Percentiles rank a stretch among this genome's conserved stretches.
These are phyloP conservation scores for Eurotiales sp. DNA, from an alignment of 2,329 filamentous ascomycete species.

Conservation along the genomic window DNA sequence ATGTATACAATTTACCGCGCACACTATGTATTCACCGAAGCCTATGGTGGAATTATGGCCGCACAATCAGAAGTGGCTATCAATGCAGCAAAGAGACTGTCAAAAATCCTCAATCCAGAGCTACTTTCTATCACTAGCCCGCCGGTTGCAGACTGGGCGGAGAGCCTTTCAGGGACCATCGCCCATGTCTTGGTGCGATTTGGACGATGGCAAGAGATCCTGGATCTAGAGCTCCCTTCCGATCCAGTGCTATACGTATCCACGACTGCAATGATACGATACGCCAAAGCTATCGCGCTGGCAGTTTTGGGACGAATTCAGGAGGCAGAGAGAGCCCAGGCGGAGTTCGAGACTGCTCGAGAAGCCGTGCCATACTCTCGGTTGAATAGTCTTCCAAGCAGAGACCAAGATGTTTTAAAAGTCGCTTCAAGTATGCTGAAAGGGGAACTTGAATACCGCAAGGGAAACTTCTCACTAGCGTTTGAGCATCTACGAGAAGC, in stretches of 20 bases:
- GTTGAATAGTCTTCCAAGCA: conserved; percentile 60
- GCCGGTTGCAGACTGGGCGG: conserved; percentile 76
- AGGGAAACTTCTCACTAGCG: conserved; percentile 54
- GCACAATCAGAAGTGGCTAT: conserved; percentile 62
- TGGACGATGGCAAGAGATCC: conserved; percentile 65
- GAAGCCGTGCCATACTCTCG: conserved; percentile 55
- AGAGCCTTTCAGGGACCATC: conserved; percentile 65
- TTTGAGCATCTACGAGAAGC: conserved; percentile 58
- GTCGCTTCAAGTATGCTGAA: conserved; percentile 64
- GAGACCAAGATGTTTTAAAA: conserved; percentile 57
- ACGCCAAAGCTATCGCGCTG: conserved; percentile 64
- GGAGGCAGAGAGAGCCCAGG: conserved; percentile 52
- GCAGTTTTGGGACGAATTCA: conserved; percentile 56
- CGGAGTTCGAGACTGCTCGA: conserved; percentile 51
- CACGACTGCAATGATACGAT: conserved; percentile 65
- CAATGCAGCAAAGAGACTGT: conserved; percentile 57
- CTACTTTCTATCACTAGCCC: conserved; percentile 62
- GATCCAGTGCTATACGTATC: conserved; percentile 63
- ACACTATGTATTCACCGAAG: conserved; percentile 70
- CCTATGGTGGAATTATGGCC: conserved; percentile 76
- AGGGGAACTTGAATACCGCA: conserved; percentile 70
- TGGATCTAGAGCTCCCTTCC: conserved; percentile 53
- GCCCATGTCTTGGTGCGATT: conserved; percentile 70
- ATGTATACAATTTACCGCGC: conserved; percentile 73
- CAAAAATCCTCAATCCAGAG: conserved; percentile 59